Percentiles rank a stretch among this genome's conserved stretches.
phyloP scores from a whole-genome alignment of 2,329 filamentous ascomycete species.

The Endothia cerciana region DNA sequence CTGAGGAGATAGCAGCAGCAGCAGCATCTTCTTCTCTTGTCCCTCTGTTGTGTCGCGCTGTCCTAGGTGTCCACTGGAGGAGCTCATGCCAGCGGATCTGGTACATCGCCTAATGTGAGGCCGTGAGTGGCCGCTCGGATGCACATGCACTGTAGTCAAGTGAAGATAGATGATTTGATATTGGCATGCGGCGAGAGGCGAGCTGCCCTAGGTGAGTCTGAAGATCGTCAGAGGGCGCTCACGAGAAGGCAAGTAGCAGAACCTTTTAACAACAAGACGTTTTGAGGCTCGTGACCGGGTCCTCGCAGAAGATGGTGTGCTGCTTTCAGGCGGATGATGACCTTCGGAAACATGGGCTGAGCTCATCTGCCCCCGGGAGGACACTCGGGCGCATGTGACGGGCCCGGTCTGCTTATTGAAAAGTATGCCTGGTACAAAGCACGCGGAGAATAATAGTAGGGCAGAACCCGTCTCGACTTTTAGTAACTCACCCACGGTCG shows the following conservation, averaged over 20 bases:
- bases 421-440: not conserved
- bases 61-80: not conserved
- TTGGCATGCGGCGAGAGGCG: not conserved
- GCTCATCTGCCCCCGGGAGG: conserved; percentile 4
- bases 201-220: not conserved
- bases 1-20: not conserved
- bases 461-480: no score
- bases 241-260: not conserved
- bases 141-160: no score
- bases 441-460: not conserved
- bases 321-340: not conserved
- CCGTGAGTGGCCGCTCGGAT: no score
- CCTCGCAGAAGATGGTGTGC: conserved; percentile 9
- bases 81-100: not conserved
- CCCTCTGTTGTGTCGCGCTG: not conserved
- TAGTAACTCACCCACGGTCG: no score
- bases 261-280: not conserved
- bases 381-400: conserved; percentile 1
- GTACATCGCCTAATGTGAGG: not conserved
- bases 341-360: not conserved
- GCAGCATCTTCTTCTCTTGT: not conserved
- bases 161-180: no score
- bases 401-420: not conserved
- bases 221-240: not conserved
- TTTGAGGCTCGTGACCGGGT: conserved; percentile 5